A percentile compares a stretch with the other conserved stretches of the same genome.
These are phyloP conservation scores for Geotrichum macrosporum DNA, from an alignment of 1,139 yeast genomes.

Conservation along the genomic window DNA sequence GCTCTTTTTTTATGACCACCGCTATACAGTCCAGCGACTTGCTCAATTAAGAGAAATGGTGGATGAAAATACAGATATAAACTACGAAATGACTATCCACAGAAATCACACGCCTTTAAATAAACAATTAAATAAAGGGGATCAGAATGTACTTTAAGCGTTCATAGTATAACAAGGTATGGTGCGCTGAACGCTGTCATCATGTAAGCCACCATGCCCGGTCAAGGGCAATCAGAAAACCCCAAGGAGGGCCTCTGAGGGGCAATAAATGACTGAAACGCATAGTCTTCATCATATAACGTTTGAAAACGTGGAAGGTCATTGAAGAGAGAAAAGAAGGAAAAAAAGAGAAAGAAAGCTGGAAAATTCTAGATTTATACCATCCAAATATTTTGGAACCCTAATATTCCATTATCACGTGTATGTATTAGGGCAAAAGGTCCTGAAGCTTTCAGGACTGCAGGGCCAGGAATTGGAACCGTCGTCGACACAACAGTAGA, in stretches of 20 bases:
- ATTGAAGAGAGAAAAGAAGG: slow-evolving; percentile 28
- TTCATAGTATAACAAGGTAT: slow-evolving; percentile 39
- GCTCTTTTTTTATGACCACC: no score
- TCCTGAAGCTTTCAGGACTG: no score
- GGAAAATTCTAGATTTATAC: slow-evolving; percentile 8
- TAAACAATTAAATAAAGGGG: slow-evolving; percentile 18
- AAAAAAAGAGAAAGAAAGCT: slow-evolving; percentile 15
- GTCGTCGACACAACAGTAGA: no score
- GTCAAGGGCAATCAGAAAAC: slow-evolving; percentile 35
- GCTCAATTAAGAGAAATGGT: no score
- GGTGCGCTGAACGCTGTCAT: slow-evolving; percentile 40
- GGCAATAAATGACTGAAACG: slow-evolving; percentile 32
- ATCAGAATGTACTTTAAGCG: slow-evolving; percentile 35
- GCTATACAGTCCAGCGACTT: no score
- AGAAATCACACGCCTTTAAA: background rate
- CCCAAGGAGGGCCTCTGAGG: slow-evolving; percentile 28
- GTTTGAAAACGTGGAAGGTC: slow-evolving; percentile 40
- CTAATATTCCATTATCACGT: no score
- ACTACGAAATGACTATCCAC: background rate
- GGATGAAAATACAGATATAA: no score
- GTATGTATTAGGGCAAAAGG: no score
- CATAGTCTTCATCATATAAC: slow-evolving; percentile 37
- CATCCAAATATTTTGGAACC: background rate
- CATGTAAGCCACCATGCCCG: slow-evolving; percentile 40
- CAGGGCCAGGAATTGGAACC: no score